Conservation (phyloP, 2,329 filamentous ascomycete species). For the Raffaelea arxii region DNA sequence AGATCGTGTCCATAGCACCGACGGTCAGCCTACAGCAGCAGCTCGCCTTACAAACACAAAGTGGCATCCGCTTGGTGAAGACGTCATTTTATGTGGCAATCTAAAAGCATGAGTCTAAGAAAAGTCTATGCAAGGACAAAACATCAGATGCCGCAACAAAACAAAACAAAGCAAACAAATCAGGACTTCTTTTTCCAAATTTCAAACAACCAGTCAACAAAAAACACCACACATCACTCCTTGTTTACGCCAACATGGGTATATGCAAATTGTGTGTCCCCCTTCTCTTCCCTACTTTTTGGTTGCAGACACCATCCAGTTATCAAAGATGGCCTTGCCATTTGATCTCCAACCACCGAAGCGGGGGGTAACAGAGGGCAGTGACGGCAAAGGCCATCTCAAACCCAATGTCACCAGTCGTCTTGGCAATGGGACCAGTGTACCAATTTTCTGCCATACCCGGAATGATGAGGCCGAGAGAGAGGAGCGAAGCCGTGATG, state of each 20-base stretch:
- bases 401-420: conserved; percentile 56
- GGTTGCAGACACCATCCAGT: neutral
- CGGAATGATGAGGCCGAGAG: conserved; percentile 43
- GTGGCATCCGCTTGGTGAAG: conserved; percentile 73
- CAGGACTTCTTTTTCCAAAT: too few relatives aligned
- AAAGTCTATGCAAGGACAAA: neutral
- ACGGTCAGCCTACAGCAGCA: conserved; percentile 46
- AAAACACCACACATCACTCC: too few relatives aligned
- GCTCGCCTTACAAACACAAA: conserved; percentile 56
- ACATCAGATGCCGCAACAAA: neutral
- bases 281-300: too few relatives aligned
- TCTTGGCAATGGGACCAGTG: conserved; percentile 48
- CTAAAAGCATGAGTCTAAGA: conserved; percentile 10
- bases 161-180: neutral
- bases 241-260: too few relatives aligned
- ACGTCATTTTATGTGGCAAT: conserved; percentile 70
- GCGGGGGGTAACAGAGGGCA: conserved; percentile 34
- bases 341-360: conserved; percentile 33
- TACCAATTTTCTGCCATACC: conserved; percentile 54
- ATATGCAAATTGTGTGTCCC: too few relatives aligned
- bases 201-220: too few relatives aligned
- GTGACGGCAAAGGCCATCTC: conserved; percentile 50
- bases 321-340: conserved; percentile 19
- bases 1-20: conserved; percentile 38
- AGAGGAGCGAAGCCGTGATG: conserved; percentile 32